Conservation (phyloP, 225 moss, liverwort and hornwort species). For the Ulota crispa region DNA sequence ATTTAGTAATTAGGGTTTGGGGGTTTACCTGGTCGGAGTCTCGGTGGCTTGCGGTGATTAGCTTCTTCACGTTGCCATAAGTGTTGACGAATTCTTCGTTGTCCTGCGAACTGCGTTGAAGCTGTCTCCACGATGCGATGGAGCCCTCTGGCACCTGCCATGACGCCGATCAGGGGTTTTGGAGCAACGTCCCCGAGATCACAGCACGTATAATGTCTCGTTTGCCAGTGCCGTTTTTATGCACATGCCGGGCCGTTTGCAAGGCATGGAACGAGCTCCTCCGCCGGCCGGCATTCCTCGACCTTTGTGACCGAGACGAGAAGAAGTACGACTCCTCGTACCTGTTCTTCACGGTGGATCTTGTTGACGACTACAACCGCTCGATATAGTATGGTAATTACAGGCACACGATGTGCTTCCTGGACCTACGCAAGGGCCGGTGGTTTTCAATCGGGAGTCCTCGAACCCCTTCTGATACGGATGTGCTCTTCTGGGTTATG, state of each 20-base stretch:
- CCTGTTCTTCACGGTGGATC: no score
- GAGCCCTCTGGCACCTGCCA: not conserved
- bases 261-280: constrained; percentile 13
- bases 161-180: not conserved
- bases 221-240: not conserved
- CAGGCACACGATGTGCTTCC: not conserved
- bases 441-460: not conserved
- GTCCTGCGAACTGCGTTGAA: no score
- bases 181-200: not conserved
- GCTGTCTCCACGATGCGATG: not conserved
- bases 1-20: not conserved
- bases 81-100: no score
- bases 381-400: no score
- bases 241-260: not conserved
- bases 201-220: not conserved
- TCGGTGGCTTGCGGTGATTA: not conserved
- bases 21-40: not conserved
- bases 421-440: not conserved
- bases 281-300: not conserved
- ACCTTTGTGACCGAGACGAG: not conserved
- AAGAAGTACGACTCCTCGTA: not conserved
- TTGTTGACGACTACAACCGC: no score
- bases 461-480: not conserved
- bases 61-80: not conserved
- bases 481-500: not conserved